Conservation (phyloP, 768 basidiomycete genomes). For the Russula emetica region DNA sequence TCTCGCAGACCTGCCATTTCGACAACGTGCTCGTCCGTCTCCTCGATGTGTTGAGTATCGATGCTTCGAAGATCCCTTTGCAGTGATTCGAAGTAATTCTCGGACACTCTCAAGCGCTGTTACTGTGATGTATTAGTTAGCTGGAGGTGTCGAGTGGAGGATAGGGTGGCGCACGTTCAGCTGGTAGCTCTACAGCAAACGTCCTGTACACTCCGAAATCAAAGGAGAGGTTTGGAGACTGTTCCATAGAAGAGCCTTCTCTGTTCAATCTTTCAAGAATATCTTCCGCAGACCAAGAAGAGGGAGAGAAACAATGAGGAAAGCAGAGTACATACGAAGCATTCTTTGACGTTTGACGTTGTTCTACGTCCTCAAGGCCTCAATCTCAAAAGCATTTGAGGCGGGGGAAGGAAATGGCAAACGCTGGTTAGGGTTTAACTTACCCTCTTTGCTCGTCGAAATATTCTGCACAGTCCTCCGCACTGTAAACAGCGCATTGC, state of each 20-base stretch:
- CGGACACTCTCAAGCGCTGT: conserved; percentile 64
- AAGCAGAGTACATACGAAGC: too few relatives aligned
- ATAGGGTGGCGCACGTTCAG: conserved; percentile 24
- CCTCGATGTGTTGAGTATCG: conserved; percentile 63
- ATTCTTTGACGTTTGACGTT: conserved; percentile 22
- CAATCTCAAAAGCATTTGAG: too few relatives aligned
- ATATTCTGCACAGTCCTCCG: neutral
- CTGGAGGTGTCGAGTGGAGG: too few relatives aligned
- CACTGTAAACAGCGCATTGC: conserved; percentile 1
- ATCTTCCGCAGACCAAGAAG: too few relatives aligned
- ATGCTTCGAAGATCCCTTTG: conserved; percentile 52
- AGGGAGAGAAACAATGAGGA: too few relatives aligned
- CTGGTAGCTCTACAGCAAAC: conserved; percentile 27
- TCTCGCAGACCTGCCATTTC: conserved; percentile 49
- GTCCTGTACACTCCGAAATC: conserved; percentile 30
- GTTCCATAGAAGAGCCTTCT: conserved; percentile 11
- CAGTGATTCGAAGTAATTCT: conserved; percentile 56
- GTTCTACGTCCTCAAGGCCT: conserved; percentile 19
- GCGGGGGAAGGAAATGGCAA: neutral
- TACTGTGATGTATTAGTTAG: neutral
- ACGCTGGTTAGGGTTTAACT: conserved; percentile 17
- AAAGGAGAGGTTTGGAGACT: conserved; percentile 19
- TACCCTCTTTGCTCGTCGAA: neutral
- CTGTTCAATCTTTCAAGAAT: conserved; percentile 24
- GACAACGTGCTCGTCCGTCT: conserved; percentile 49